Base-by-base conservation (phyloP, 2,329 filamentous ascomycete genomes). In the Trematosphaeria pertusa region DNA sequence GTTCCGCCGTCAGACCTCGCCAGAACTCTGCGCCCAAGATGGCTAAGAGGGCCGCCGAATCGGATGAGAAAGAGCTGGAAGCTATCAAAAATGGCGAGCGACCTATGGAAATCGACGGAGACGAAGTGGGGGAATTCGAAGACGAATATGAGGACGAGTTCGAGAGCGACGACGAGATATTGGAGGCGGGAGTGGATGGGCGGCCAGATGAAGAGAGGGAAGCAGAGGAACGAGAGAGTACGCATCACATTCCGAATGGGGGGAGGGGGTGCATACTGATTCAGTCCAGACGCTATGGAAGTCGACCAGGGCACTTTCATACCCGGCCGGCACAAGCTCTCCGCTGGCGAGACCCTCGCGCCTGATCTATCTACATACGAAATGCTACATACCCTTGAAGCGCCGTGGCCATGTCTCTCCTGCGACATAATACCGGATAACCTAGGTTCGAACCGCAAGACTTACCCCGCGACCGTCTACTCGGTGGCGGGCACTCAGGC, bases 381-480 rank as follows among this genome's bases (percentile, higher is more conserved):
- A 71, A 95, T 99, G 91, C 85, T 99, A 49, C 94, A 99, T 79
- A 91, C 86, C 52, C 83, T 99, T 55, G 94, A 88, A 73, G 92
- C 92, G 6, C 91, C 91, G 1, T 99, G 94, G 94, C 94, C 94
- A 3, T 99, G 94, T 71, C 82, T 99, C 12, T 97, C 93, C 2
- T 96, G 97, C 74, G 94, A 97, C 70, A 87, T 99, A 50, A 75
- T 99, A 53, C 87, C 82, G 62, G 94, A 99, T 75, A 80, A 81
- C 41, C 82, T 99, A 14, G 94, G 94, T 58, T 88, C 96, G 69
- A 86, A 91, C 73, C 87, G 94, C 67, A 95, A 87, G 72, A 86
- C 87, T n/a, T 99, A 95, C 74, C 94, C 94, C 19, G 91, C 91
- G 39, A 97, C 93, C 48, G 87, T 97, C 76, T 99, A 97, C 76